phyloP scores from a whole-genome alignment of 352 stramenopile species.

The Phytophthora pluvialis region DNA sequence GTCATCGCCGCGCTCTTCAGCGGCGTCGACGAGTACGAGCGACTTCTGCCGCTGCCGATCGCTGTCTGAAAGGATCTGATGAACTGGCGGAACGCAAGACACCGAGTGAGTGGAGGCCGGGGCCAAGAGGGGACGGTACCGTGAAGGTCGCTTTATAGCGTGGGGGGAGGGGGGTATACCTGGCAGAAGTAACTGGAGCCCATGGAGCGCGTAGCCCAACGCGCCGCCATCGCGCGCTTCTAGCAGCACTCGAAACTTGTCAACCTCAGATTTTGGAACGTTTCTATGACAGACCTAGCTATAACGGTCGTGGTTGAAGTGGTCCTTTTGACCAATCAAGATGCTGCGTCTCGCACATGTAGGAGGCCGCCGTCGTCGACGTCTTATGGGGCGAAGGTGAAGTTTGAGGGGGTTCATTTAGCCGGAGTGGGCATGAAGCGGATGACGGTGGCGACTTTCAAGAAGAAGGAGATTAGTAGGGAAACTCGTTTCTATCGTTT shows the following conservation, averaged over 20 bases:
- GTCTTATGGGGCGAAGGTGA: no score
- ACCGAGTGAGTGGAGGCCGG: not conserved
- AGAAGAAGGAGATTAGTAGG: no score
- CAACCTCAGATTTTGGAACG: not conserved
- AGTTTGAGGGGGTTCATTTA: no score
- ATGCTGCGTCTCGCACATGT: not conserved
- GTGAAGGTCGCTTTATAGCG: not conserved
- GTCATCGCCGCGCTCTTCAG: slow-evolving; percentile 27
- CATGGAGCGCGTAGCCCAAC: not conserved
- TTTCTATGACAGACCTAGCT: not conserved
- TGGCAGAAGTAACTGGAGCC: not conserved
- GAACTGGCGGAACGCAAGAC: slow-evolving; percentile 9
- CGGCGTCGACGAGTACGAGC: slow-evolving; percentile 23
- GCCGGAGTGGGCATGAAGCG: no score
- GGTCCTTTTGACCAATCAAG: not conserved
- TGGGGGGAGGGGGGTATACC: not conserved
- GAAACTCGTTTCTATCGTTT: no score
- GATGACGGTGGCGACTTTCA: no score
- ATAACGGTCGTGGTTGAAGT: not conserved
- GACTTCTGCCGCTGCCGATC: slow-evolving; percentile 6
- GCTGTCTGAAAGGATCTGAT: not conserved
- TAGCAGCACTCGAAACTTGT: not conserved
- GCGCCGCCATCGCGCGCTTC: not conserved
- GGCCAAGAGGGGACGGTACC: no score
- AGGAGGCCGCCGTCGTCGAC: no score